Base-by-base conservation (phyloP, 1,139 yeast genomes). In the Pichia kudriavzevii region DNA sequence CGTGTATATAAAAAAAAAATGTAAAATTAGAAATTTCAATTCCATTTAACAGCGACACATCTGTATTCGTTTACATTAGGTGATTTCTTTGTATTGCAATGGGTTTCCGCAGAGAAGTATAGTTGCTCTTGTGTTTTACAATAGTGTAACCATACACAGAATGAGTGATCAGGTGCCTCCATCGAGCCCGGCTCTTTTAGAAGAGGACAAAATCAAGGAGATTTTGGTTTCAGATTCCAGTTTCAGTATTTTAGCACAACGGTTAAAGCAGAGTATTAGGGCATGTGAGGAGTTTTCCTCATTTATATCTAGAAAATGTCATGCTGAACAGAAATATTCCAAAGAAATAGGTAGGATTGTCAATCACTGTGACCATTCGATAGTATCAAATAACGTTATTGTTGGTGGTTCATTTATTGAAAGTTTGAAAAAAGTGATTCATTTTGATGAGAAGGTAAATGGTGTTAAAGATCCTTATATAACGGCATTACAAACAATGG, bases 231-330 rank as follows among this genome's bases (percentile, higher is more conserved):
- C 82, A 0, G 87, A 79, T 48, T 66, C 65, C 7, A 68, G 73
- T 1, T 59, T 87, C 33, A 91, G 81, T 43, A 67, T 85, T 0
- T 65, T 91, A 23, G 63, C 88, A 36, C 63, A 69, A 2, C 67
- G 95, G 27, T 66, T 88, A 42, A 91, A 91, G 58, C 88, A 80
- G 53, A 76, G 88, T 44, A 66, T 87, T 31, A 67, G 69, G 39
- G 79, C 94, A 0, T 81, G 94, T 41, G 95, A 85, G 49, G 97
- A 91, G 54, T 77, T 85, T 49, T 68, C 87, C 28, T 73, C 75
- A 47, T 91, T 75, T 55, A 65, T 88, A 41, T 81, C 81, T 55
- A 83, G 80, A 56, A 80, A 83, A 49, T 87, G 88, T 21, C 64
- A 73, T 30, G 68, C 79, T 39, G 96, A 87, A 58, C 83, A 79